phyloP scores from a whole-genome alignment of 768 basidiomycete species.

The Pleurotus ostreatus region DNA sequence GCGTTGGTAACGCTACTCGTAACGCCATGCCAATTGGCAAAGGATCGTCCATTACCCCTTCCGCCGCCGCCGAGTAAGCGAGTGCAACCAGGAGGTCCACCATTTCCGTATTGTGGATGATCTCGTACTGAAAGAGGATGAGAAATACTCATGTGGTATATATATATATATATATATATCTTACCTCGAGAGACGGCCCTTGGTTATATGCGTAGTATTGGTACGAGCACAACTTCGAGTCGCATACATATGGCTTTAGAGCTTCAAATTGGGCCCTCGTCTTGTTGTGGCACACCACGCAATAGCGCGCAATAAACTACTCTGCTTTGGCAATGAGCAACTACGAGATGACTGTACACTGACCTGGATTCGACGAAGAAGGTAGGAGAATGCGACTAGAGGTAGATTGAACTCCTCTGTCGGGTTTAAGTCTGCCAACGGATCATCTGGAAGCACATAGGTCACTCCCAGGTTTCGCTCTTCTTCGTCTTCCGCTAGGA shows the following conservation, averaged over 20 bases:
- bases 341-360: background rate
- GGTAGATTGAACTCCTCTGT: constrained; percentile 50
- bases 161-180: constrained; percentile 10
- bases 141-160: background rate
- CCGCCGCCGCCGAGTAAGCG: constrained; percentile 51
- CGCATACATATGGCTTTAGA: constrained; percentile 73
- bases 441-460: constrained; percentile 53
- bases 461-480: constrained; percentile 34
- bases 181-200: constrained; percentile 65
- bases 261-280: constrained; percentile 49
- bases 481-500: constrained; percentile 37
- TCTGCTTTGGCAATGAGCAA: constrained; percentile 16
- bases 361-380: constrained; percentile 60
- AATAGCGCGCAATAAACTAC: constrained; percentile 63
- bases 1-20: constrained; percentile 37
- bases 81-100: constrained; percentile 70
- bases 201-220: constrained; percentile 65
- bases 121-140: constrained; percentile 51
- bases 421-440: constrained; percentile 31
- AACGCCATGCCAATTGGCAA: constrained; percentile 59
- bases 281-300: constrained; percentile 70
- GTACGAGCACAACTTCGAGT: constrained; percentile 60
- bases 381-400: constrained; percentile 60
- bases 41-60: constrained; percentile 50
- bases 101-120: constrained; percentile 55